Evolutionary conservation across 768 basidiomycete species (phyloP).

Genomic region (Agaricus blazei): DNA sequence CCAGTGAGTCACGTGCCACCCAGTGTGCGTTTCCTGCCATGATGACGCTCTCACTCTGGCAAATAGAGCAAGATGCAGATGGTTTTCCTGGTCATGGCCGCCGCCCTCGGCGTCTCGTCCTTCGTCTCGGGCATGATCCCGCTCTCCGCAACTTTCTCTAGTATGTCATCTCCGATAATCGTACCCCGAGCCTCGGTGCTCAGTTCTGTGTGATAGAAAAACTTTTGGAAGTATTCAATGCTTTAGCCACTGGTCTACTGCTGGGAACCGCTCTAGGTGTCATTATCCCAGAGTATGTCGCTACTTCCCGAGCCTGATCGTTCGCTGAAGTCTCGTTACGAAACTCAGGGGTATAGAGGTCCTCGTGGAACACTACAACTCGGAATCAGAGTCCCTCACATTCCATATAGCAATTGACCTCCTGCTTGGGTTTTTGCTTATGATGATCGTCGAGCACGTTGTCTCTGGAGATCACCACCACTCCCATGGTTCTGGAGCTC

Average conservation of each 20-base stretch:
- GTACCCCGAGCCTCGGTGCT: too few relatives aligned
- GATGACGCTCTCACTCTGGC: not conserved
- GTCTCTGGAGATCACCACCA: slow-evolving; percentile 39
- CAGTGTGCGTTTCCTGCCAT: not conserved
- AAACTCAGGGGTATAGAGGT: slow-evolving; percentile 68
- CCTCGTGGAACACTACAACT: slow-evolving; percentile 29
- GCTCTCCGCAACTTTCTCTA: slow-evolving; percentile 66
- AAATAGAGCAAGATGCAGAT: slow-evolving; percentile 24
- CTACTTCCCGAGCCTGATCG: not conserved
- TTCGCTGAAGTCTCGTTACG: not conserved
- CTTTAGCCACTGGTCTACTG: slow-evolving; percentile 66
- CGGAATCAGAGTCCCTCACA: slow-evolving; percentile 35
- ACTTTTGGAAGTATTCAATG: slow-evolving; percentile 28
- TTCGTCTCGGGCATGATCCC: slow-evolving; percentile 75
- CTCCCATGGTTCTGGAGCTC: slow-evolving; percentile 15
- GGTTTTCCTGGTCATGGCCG: slow-evolving; percentile 51
- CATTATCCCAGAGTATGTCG: slow-evolving; percentile 87
- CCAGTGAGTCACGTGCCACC: not conserved
- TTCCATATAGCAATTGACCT: slow-evolving; percentile 58
- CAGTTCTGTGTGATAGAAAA: slow-evolving; percentile 20
- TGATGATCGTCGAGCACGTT: slow-evolving; percentile 68
- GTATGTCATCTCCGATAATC: slow-evolving; percentile 32
- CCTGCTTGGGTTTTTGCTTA: slow-evolving; percentile 54
- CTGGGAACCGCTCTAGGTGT: slow-evolving; percentile 88
- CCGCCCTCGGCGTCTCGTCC: slow-evolving; percentile 53